These are phyloP conservation scores for Ottelia alismoides DNA, from an alignment of 106 monocot genomes.

Conservation along the genomic window DNA sequence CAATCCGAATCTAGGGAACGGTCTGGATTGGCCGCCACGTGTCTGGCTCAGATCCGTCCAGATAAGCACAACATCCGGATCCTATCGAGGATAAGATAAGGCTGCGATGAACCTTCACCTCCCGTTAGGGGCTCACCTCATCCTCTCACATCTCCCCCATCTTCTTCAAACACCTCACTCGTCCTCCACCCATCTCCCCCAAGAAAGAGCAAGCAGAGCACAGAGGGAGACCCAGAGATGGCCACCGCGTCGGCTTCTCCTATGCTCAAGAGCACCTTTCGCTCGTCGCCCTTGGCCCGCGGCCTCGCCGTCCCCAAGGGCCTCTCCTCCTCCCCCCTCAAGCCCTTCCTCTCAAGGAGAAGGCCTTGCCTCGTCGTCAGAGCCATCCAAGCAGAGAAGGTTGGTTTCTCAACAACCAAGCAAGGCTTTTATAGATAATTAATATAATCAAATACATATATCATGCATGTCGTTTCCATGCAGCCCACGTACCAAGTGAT, in stretches of 20 bases:
- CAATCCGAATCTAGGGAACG: too few relatives aligned
- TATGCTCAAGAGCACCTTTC: constrained; percentile 47
- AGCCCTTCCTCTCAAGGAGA: constrained; percentile 17
- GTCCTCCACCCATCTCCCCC: not conserved
- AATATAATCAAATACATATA: too few relatives aligned
- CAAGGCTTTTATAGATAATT: too few relatives aligned
- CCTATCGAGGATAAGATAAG: constrained; percentile 7
- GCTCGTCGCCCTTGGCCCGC: constrained; percentile 15
- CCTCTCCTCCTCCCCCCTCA: constrained; percentile 43
- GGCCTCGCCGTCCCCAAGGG: constrained; percentile 33
- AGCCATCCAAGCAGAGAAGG: constrained; percentile 87
- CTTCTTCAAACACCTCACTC: not conserved
- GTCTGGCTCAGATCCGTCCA: not conserved
- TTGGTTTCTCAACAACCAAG: too few relatives aligned
- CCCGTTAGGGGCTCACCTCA: constrained; percentile 1
- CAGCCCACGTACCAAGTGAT: constrained; percentile 89
- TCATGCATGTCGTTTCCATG: not conserved
- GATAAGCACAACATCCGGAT: not conserved
- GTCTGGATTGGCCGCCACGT: not conserved
- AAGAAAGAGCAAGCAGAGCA: not conserved
- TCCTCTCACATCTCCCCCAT: too few relatives aligned
- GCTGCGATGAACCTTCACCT: not conserved
- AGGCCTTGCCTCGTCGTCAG: constrained; percentile 44
- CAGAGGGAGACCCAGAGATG: not conserved
- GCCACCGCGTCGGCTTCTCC: constrained; percentile 43